Conservation (phyloP, 176 grass and related monocot genomes). For the Ampelocalamus luodianensis region DNA sequence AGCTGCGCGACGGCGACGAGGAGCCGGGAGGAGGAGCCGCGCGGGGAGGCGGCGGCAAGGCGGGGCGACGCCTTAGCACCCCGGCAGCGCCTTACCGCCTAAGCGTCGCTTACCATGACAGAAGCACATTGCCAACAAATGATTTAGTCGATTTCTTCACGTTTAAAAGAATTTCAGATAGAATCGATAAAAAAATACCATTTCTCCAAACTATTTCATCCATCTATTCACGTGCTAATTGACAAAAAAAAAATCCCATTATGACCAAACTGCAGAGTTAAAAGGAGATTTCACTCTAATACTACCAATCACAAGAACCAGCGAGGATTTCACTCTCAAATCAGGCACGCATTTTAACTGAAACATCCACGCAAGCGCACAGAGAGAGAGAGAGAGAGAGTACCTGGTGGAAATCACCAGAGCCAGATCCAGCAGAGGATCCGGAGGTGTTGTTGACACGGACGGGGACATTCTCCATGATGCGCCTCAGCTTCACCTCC, state of each 20-base stretch:
- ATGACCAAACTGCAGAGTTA: neutral
- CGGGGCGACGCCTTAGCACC: too few relatives aligned
- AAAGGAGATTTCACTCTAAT: neutral
- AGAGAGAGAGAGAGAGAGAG: neutral
- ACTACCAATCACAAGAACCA: neutral
- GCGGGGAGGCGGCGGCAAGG: too few relatives aligned
- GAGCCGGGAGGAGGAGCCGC: too few relatives aligned
- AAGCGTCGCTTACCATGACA: too few relatives aligned
- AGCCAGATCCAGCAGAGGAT: conserved; percentile 86
- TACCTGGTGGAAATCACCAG: conserved; percentile 98
- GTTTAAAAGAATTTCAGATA: neutral
- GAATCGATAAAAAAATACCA: neutral
- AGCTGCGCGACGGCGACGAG: too few relatives aligned
- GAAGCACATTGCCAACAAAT: neutral
- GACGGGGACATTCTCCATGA: conserved; percentile 91
- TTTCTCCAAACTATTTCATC: neutral
- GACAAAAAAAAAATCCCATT: neutral
- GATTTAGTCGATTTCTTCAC: neutral
- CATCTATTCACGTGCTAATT: neutral
- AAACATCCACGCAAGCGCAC: too few relatives aligned
- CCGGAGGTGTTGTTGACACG: conserved; percentile 92
- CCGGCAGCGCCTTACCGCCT: too few relatives aligned
- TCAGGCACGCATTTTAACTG: too few relatives aligned
- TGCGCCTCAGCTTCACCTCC: conserved; percentile 89
- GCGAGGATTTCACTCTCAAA: too few relatives aligned